phyloP scores from a whole-genome alignment of 2,329 filamentous ascomycete genomes.

The Pleoardoris graminearum region DNA sequence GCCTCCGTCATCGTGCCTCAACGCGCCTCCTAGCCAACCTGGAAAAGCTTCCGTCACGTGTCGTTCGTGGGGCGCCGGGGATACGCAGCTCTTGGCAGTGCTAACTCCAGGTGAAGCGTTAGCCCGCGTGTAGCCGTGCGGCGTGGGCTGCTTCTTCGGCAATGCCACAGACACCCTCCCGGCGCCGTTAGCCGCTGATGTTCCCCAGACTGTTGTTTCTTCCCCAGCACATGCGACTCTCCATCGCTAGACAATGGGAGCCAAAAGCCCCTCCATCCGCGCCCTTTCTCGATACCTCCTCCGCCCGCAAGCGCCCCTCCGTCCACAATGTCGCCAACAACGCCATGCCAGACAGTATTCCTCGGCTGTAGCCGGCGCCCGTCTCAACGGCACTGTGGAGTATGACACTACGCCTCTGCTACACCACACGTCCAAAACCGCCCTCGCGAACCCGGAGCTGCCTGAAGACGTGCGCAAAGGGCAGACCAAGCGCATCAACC shows the following conservation, averaged over 20 bases:
- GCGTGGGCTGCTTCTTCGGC: slow-evolving; percentile 1
- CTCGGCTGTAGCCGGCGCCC: slow-evolving; percentile 53
- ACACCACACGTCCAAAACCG: slow-evolving; percentile 74
- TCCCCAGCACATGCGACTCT: slow-evolving; percentile 3
- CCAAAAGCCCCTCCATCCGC: slow-evolving; percentile 37
- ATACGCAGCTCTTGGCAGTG: background rate
- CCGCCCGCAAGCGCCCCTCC: slow-evolving; percentile 31
- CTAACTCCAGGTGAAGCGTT: background rate
- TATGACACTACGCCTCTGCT: slow-evolving; percentile 82
- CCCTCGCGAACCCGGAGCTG: slow-evolving; percentile 73
- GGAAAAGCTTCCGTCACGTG: too few species aligned
- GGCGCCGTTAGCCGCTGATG: background rate
- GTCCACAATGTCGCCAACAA: slow-evolving; percentile 27
- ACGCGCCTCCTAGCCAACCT: background rate
- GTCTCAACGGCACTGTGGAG: slow-evolving; percentile 84
- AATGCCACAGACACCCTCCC: slow-evolving; percentile 1
- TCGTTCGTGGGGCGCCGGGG: background rate
- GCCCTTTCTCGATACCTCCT: slow-evolving; percentile 36
- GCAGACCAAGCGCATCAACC: slow-evolving; percentile 82
- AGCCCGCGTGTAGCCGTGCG: slow-evolving; percentile 7
- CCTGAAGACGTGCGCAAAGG: slow-evolving; percentile 66
- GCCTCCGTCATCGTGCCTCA: slow-evolving; percentile 3
- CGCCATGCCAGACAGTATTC: slow-evolving; percentile 50
- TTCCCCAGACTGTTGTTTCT: background rate
- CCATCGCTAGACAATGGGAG: slow-evolving; percentile 24